Percentiles rank a stretch among this genome's conserved stretches.
Conservation (phyloP, 1,284 basidiomycete species). For the Sphaerobolus stellatus region DNA sequence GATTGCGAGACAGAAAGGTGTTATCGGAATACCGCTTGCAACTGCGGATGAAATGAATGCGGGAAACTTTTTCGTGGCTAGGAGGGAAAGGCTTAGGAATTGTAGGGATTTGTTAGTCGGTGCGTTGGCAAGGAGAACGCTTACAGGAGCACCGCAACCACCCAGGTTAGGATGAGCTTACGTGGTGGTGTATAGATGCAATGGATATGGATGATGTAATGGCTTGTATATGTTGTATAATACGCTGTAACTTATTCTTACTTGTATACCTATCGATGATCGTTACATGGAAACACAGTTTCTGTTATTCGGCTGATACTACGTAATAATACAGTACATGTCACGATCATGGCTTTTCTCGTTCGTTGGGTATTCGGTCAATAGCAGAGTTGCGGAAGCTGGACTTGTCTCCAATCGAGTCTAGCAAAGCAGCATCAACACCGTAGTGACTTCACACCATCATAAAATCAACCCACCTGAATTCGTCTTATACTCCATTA, state of each 20-base stretch:
- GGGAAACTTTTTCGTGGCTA: constrained; percentile 69
- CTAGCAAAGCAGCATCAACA: constrained; percentile 13
- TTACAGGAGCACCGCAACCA: constrained; percentile 1
- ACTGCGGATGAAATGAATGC: constrained; percentile 42
- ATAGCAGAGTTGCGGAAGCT: constrained; percentile 15
- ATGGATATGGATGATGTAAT: no score
- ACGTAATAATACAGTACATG: not conserved
- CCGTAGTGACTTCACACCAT: not conserved
- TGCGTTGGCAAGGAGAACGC: constrained; percentile 40
- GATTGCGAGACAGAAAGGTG: constrained; percentile 52
- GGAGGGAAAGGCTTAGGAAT: constrained; percentile 68
- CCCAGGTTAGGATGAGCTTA: not conserved
- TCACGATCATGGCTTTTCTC: constrained; percentile 2
- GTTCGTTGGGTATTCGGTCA: constrained; percentile 10
- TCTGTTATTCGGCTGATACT: no score
- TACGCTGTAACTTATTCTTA: no score
- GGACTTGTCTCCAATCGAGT: constrained; percentile 15
- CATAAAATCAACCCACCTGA: constrained; percentile 53
- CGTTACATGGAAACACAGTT: no score
- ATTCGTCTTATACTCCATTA: constrained; percentile 85
- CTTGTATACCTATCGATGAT: no score
- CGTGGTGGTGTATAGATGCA: no score
- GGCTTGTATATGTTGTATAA: no score
- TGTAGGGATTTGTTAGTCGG: constrained; percentile 64
- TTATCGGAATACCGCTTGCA: constrained; percentile 49